A percentile compares a stretch with the other conserved stretches of the same genome.
Evolutionary conservation across 345 rosid species (phyloP).

Genomic region (Atalantia buxifolia): DNA sequence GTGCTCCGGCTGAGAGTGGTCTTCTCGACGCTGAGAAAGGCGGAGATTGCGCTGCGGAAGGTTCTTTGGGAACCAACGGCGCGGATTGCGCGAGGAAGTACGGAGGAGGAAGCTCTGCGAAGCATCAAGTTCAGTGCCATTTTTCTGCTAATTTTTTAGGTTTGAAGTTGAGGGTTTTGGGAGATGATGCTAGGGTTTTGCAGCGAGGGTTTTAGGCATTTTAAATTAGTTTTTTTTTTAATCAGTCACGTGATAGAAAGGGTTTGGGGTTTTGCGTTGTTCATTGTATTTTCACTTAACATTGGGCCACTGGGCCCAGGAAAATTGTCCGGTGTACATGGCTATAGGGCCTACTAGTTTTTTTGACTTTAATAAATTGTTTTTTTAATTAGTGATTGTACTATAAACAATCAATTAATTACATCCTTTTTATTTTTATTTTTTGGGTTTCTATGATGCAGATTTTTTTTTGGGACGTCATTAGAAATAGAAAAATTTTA

Average conservation of each 20-base stretch:
- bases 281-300: too few relatives aligned
- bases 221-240: too few relatives aligned
- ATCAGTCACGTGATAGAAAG: neutral
- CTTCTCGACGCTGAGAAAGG: slow-evolving; percentile 18
- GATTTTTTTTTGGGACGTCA: too few relatives aligned
- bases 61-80: slow-evolving; percentile 32
- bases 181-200: slow-evolving; percentile 17
- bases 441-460: too few relatives aligned
- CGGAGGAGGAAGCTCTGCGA: slow-evolving; percentile 44
- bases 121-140: slow-evolving; percentile 33
- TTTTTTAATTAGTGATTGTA: too few relatives aligned
- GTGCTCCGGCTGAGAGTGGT: slow-evolving; percentile 15
- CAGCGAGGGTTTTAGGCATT: neutral
- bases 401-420: too few relatives aligned
- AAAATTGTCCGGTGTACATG: too few relatives aligned
- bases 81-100: slow-evolving; percentile 36
- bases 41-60: slow-evolving; percentile 18
- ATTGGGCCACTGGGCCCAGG: too few relatives aligned
- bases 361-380: too few relatives aligned
- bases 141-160: neutral
- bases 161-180: neutral
- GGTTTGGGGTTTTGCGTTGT: slow-evolving; percentile 9
- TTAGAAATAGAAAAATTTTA: too few relatives aligned
- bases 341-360: too few relatives aligned
- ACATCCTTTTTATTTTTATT: too few relatives aligned